Percentiles rank a stretch among this genome's conserved stretches.
These are phyloP conservation scores for Trichosporon sp. DNA, from an alignment of 1,284 basidiomycete species.

Conservation along the genomic window DNA sequence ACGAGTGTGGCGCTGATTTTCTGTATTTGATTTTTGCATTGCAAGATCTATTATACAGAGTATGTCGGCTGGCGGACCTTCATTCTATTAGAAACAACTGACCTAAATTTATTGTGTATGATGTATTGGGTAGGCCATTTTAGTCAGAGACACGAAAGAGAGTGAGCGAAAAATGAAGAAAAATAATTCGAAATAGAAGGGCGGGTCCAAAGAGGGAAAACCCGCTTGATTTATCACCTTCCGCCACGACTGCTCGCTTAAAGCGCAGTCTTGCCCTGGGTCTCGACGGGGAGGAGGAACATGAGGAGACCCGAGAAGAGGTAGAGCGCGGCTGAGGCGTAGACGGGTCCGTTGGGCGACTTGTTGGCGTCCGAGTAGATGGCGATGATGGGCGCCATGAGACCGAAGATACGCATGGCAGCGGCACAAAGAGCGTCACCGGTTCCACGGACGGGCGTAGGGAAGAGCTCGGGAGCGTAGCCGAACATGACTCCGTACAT, in stretches of 20 bases:
- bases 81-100: constrained; percentile 3
- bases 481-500: constrained; percentile 57
- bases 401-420: constrained; percentile 56
- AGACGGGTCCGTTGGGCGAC: constrained; percentile 53
- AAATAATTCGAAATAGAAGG: background rate
- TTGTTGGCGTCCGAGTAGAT: constrained; percentile 21
- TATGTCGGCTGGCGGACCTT: background rate
- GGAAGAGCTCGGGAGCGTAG: constrained; percentile 62
- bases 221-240: too few relatives aligned
- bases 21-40: background rate
- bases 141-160: background rate
- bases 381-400: constrained; percentile 42
- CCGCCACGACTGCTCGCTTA: too few relatives aligned
- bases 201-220: background rate
- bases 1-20: background rate
- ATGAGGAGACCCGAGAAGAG: constrained; percentile 51
- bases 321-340: constrained; percentile 57
- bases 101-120: background rate
- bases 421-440: constrained; percentile 58
- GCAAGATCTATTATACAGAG: constrained; percentile 1
- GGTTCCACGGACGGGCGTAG: constrained; percentile 59
- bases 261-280: constrained; percentile 42
- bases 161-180: background rate
- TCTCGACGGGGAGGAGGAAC: constrained; percentile 58
- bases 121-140: background rate